phyloP scores from a whole-genome alignment of 306 rosid genomes.

The Dryas alaskensis region DNA sequence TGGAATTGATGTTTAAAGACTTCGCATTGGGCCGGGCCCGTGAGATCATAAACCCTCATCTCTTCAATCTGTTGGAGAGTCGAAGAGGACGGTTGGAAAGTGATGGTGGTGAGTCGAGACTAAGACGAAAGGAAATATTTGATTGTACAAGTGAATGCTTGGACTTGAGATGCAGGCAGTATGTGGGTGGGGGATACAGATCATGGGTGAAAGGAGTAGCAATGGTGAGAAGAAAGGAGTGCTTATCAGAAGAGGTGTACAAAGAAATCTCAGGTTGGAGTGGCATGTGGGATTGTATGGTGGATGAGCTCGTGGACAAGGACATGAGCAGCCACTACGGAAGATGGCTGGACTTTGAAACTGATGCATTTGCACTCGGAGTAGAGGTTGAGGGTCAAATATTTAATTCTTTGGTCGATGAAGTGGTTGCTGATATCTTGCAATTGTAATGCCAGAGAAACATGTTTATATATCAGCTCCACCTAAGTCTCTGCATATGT shows the following conservation, averaged over 20 bases:
- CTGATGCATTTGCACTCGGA: conserved; percentile 57
- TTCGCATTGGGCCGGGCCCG: conserved; percentile 48
- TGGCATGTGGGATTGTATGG: conserved; percentile 77
- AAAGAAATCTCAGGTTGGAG: conserved; percentile 69
- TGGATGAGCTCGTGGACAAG: conserved; percentile 81
- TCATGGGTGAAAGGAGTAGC: conserved; percentile 71
- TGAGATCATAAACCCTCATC: conserved; percentile 56
- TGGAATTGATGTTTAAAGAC: conserved; percentile 68
- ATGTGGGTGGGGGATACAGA: conserved; percentile 55
- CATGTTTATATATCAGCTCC: neutral
- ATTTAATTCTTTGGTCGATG: conserved; percentile 65
- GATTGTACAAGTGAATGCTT: conserved; percentile 72
- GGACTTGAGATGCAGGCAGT: conserved; percentile 62
- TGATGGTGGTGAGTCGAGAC: conserved; percentile 33
- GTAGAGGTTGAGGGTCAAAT: conserved; percentile 66
- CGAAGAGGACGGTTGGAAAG: conserved; percentile 37
- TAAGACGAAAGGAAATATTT: conserved; percentile 57
- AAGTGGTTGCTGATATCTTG: conserved; percentile 49
- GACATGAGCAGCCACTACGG: conserved; percentile 82
- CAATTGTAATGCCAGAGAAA: conserved; percentile 24
- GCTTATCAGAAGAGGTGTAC: conserved; percentile 62
- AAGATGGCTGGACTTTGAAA: conserved; percentile 75
- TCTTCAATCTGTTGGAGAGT: conserved; percentile 65
- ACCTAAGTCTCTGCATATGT: neutral
- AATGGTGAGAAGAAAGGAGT: conserved; percentile 63